These are phyloP conservation scores for Cicer arietinum DNA, from an alignment of 306 rosid genomes.

Conservation along the genomic window DNA sequence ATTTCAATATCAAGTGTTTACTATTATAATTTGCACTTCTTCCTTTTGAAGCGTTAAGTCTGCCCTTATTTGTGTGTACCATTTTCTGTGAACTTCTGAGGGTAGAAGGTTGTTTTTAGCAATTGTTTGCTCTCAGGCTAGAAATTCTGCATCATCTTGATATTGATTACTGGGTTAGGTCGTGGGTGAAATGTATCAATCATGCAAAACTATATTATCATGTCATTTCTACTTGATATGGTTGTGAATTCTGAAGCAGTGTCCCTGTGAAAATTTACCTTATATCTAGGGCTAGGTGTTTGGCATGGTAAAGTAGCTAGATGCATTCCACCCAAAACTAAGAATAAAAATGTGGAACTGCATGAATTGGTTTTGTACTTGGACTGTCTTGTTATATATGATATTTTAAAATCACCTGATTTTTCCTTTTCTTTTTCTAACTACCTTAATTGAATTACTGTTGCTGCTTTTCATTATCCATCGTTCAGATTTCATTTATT, in stretches of 20 bases:
- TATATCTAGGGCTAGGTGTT: background rate
- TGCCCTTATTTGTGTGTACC: background rate
- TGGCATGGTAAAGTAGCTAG: slow-evolving; percentile 29
- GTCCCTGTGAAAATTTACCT: background rate
- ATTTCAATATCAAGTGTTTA: background rate
- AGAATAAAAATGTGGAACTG: slow-evolving; percentile 14
- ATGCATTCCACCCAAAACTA: slow-evolving; percentile 6
- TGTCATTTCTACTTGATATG: slow-evolving; percentile 9
- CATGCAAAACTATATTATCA: background rate
- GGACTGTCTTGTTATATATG: background rate
- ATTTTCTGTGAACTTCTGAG: slow-evolving; percentile 20
- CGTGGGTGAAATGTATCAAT: slow-evolving; percentile 1
- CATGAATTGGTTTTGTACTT: slow-evolving; percentile 19
- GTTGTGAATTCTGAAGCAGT: background rate
- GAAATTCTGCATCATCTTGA: slow-evolving; percentile 17
- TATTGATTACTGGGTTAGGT: background rate
- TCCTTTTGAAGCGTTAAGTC: background rate
- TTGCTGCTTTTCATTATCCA: slow-evolving; percentile 16
- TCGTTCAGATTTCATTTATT: slow-evolving; percentile 36
- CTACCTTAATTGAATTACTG: slow-evolving; percentile 13
- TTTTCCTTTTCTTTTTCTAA: slow-evolving; percentile 15
- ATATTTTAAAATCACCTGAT: background rate
- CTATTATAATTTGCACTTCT: background rate
- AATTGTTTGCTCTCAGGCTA: slow-evolving; percentile 22
- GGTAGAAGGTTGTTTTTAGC: slow-evolving; percentile 12